Conservation (phyloP, 768 basidiomycete species). For the Chalciporus chontae region DNA sequence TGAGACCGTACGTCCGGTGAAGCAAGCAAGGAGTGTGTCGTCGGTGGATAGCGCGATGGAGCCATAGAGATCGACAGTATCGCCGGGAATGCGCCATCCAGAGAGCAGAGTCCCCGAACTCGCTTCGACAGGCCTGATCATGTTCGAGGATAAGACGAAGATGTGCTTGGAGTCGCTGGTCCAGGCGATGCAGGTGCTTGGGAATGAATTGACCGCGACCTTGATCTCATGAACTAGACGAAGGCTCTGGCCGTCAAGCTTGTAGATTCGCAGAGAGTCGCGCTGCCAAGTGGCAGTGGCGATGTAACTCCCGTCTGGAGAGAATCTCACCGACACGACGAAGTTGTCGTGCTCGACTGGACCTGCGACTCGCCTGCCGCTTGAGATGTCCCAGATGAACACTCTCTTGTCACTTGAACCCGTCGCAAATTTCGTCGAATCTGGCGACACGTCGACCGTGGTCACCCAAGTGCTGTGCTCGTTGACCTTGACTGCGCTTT, state of each 20-base stretch:
- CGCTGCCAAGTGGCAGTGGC: not conserved
- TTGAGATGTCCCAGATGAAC: not conserved
- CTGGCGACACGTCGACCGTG: not conserved
- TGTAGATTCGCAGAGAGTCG: not conserved
- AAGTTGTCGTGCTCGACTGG: not conserved
- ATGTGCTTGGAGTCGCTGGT: not conserved
- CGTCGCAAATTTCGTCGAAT: conserved; percentile 4
- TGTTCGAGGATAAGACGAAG: not conserved
- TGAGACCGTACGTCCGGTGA: not conserved
- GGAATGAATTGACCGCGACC: not conserved
- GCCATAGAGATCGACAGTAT: not conserved
- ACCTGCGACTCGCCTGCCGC: not conserved
- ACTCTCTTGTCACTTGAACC: not conserved
- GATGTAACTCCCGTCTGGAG: not conserved
- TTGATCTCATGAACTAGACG: not conserved
- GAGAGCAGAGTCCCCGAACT: not conserved
- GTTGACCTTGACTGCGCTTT: not conserved
- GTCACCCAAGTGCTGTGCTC: not conserved
- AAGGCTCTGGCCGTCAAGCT: not conserved
- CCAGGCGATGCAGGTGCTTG: conserved; percentile 3
- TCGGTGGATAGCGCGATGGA: not conserved
- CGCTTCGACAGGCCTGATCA: not conserved
- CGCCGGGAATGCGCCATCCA: not conserved
- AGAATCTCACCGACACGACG: conserved; percentile 3
- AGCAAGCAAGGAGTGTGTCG: not conserved